A percentile compares a stretch with the other conserved stretches of the same genome.
phyloP scores from a whole-genome alignment of 1,284 basidiomycete genomes.

The Trametes hirsuta region DNA sequence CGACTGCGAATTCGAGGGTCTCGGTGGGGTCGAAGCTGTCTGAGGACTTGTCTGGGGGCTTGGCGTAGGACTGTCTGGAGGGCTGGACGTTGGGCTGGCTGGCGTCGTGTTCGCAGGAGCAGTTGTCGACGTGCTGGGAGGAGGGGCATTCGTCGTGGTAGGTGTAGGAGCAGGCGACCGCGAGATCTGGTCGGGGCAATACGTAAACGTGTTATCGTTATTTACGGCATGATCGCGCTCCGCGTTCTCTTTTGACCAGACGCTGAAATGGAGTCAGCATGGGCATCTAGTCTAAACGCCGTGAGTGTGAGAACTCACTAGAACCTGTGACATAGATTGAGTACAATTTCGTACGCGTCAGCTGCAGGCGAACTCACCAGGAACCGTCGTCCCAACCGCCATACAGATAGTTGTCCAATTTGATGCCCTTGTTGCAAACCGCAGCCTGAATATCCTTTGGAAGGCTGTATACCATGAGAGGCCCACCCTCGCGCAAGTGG shows the following conservation, averaged over 20 bases:
- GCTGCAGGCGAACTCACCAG: constrained; percentile 11
- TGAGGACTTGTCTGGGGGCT: no score
- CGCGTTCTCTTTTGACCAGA: constrained; percentile 21
- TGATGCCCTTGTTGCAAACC: constrained; percentile 21
- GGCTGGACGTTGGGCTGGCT: no score
- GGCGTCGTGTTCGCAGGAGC: not conserved
- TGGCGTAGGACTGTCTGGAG: no score
- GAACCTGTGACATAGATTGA: constrained; percentile 10
- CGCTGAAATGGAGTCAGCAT: constrained; percentile 1
- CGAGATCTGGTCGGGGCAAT: constrained; percentile 16
- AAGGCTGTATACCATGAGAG: not conserved
- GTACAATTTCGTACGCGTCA: not conserved
- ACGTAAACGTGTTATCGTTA: constrained; percentile 22
- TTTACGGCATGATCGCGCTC: constrained; percentile 5
- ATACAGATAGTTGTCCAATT: constrained; percentile 23
- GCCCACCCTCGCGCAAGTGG: no score
- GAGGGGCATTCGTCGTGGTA: not conserved
- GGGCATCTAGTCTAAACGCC: not conserved
- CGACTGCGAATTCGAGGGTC: no score
- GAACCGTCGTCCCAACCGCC: constrained; percentile 20
- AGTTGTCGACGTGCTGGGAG: not conserved
- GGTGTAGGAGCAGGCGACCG: not conserved
- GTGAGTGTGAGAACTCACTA: constrained; percentile 14
- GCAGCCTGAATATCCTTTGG: constrained; percentile 16
- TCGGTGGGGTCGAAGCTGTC: no score